Base-by-base conservation (phyloP, 768 basidiomycete genomes). In the Kondoa subrosea region DNA sequence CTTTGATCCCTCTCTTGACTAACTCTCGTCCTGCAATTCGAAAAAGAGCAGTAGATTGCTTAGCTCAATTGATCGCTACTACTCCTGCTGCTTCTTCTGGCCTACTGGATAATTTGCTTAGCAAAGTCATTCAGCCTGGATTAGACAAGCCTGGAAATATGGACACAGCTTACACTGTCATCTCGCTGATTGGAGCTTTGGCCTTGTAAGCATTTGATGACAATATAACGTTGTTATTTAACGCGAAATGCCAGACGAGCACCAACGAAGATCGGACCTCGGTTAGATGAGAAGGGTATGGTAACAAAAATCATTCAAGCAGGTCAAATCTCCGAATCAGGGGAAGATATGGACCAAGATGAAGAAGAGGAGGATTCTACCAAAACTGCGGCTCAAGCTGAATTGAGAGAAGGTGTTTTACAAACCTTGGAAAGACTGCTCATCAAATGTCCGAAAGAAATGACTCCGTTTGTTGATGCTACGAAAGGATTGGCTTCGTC, bases 401-500 rank as follows among this genome's bases (percentile, higher is more conserved):
- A 95, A 71, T 77, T 89, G 57, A 80, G 86, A 32, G 91, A 95
- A 76, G 85, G 84, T 25, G 83, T 83, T 70, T 77, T 93, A 33
- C 89, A 89, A 87, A 87, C 93, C 1, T 78, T 96, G 69, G 95
- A 99, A 77, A 84, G 85, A 0, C 78, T 97, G 2, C 81, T 92
- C 0, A 77, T 96, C 70, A 83, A 87, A 67, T 90, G 90, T 74
- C 89, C 92, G 0, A 80, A 83, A 3, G 91, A 95, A 73, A 83
- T 87, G 32, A 85, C 87, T 0, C 81, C 85, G 0, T 91, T 85
- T 75, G 76, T 93, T 34, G 78, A 78, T 64, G 77, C 81, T 4
- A 86, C 92, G 71, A 80, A 88, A 17, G 84, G 86, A 68, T 80
- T 82, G 30, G 89, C 87, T 2, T 82, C 80, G 61, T 83, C 85